phyloP scores from a whole-genome alignment of 2,329 filamentous ascomycete species.

The Calonectria pauciramosa region DNA sequence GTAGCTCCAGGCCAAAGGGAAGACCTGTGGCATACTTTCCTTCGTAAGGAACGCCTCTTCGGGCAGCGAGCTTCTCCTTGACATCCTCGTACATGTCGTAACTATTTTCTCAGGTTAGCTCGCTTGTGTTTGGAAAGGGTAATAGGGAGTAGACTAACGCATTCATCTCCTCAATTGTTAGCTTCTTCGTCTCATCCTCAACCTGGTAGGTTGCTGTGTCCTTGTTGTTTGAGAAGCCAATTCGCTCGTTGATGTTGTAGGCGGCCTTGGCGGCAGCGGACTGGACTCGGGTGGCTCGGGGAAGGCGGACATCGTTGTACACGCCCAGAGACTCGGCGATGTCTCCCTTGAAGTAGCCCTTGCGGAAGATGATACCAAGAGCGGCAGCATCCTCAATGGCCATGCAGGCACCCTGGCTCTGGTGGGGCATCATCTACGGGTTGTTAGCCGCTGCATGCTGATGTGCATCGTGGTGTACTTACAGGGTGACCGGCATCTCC shows the following conservation, averaged over 20 bases:
- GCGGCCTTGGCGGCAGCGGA: constrained; percentile 69
- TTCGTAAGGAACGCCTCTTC: constrained; percentile 14
- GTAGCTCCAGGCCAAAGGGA: constrained; percentile 23
- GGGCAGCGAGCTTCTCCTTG: constrained; percentile 60
- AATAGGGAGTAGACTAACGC: constrained; percentile 55
- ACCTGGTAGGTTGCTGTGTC: constrained; percentile 71
- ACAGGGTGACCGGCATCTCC: constrained; percentile 77
- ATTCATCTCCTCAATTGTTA: constrained; percentile 81
- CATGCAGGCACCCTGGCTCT: constrained; percentile 78
- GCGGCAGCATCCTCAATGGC: constrained; percentile 77
- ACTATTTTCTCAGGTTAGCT: constrained; percentile 42
- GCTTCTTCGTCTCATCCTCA: constrained; percentile 69
- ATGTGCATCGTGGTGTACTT: constrained; percentile 34
- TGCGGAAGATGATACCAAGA: constrained; percentile 72
- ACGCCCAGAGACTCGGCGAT: constrained; percentile 61
- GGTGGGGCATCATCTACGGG: constrained; percentile 75
- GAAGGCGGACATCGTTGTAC: constrained; percentile 67
- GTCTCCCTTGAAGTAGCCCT: constrained; percentile 60
- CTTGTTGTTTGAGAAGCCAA: constrained; percentile 75
- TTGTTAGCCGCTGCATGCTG: constrained; percentile 1
- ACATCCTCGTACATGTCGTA: constrained; percentile 73
- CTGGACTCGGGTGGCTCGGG: constrained; percentile 69
- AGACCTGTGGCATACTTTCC: constrained; percentile 19
- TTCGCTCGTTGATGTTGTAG: constrained; percentile 74
- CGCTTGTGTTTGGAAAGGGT: neutral